These are phyloP conservation scores for Lipomyces japonicus DNA, from an alignment of 805 yeast species.

Conservation along the genomic window DNA sequence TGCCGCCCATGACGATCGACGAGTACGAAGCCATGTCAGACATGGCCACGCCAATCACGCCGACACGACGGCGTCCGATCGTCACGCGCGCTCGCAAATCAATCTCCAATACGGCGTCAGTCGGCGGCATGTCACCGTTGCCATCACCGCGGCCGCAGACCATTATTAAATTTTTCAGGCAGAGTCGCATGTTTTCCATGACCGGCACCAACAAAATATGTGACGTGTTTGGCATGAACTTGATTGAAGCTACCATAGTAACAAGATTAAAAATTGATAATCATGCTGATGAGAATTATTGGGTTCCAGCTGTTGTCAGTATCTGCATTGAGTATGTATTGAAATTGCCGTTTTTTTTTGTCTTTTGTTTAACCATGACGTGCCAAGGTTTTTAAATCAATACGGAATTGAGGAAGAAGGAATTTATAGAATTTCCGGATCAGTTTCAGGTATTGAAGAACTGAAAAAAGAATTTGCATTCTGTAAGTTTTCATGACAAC, in stretches of 20 bases:
- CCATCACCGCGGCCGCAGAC: conserved; percentile 23
- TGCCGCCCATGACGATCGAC: no score
- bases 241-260: conserved; percentile 27
- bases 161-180: conserved; percentile 23
- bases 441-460: conserved; percentile 28
- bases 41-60: no score
- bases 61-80: conserved; percentile 2
- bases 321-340: conserved; percentile 23
- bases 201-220: conserved; percentile 1
- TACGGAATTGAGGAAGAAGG: conserved; percentile 36
- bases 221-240: conserved; percentile 28
- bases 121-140: no score
- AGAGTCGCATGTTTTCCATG: conserved; percentile 14
- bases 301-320: conserved; percentile 29
- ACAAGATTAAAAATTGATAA: conserved; percentile 20
- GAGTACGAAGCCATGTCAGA: no score
- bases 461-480: conserved; percentile 29
- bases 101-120: no score
- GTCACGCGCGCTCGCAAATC: conserved; percentile 12
- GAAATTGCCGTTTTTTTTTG: neutral
- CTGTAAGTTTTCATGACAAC: conserved; percentile 13
- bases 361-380: neutral
- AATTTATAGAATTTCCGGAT: conserved; percentile 35
- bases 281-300: conserved; percentile 15
- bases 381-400: conserved; percentile 21